Evolutionary conservation across 2,329 filamentous ascomycete genomes (phyloP), one percentile per base, ranked within the genome.

Genomic region (Curvularia eragrostidis): DNA sequence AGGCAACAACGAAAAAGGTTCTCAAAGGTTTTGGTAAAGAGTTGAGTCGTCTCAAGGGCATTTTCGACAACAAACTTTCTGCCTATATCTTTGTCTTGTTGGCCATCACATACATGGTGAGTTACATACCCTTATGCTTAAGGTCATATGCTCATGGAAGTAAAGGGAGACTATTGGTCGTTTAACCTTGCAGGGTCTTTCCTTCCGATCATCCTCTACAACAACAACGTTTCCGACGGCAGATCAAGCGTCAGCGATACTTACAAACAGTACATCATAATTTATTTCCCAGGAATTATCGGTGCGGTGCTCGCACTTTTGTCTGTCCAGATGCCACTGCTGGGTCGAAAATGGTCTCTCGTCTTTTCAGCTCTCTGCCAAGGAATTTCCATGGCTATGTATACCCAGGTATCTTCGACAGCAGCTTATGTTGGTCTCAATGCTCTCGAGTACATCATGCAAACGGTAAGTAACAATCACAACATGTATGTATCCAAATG

Each of bases 391-490:
- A 72, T 72, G 69, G 69, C 69, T 18, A 69, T 72, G 67, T 72
- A 72, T 28, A 72, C 69, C 2, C 69, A 72, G 42, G 69, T 72
- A 2, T 56, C 56, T 15, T 65, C 56, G 9, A 71, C 69, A 4
- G 64, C 64, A 15, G 69, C 66, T 2, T 72, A 64, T 24, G 69
- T 72, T 8, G 69, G 69, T 2, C 23, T 72, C 19, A 72, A 72
- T 30, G 69, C 69, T 1, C 64, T 72, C 7, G 69, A 72, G 46
- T 72, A 72, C 48, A 68, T 72, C n/a, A 72, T 72, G 69, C 69
- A 72, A 51, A 72, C 69, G 24, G 68, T 70, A 52, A 59, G 66
- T 59, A 3, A 5, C 4, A 1, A 3, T 3, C 8, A 15, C 5
- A 2, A 5, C 7, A 5, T 12, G 9, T 2, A 2, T 18, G 1